A percentile compares a stretch with the other conserved stretches of the same genome.
Evolutionary conservation across 2,329 filamentous ascomycete species (phyloP).

Genomic region (Coleophoma cylindrospora): DNA sequence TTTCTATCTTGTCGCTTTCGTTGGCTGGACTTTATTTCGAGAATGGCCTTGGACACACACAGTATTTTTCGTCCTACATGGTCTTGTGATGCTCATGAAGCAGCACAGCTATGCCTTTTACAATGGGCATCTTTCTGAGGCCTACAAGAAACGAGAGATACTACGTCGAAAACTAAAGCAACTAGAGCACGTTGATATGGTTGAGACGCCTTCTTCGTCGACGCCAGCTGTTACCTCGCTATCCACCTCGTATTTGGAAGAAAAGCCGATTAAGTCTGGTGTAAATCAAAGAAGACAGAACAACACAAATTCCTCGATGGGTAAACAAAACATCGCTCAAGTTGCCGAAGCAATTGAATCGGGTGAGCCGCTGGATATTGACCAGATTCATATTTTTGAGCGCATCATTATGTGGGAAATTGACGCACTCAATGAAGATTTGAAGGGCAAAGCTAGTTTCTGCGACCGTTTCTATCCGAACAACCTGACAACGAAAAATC

Average conservation of each 20-base stretch:
- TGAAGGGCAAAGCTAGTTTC: slow-evolving; percentile 51
- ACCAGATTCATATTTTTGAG: slow-evolving; percentile 60
- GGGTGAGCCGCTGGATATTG: slow-evolving; percentile 50
- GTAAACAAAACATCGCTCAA: slow-evolving; percentile 45
- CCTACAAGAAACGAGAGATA: slow-evolving; percentile 44
- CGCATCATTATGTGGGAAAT: slow-evolving; percentile 59
- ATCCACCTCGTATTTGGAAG: slow-evolving; percentile 39
- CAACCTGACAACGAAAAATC: slow-evolving; percentile 61
- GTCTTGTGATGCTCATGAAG: slow-evolving; percentile 76
- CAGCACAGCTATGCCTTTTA: slow-evolving; percentile 77
- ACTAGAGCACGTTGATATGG: slow-evolving; percentile 47
- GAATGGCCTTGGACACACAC: slow-evolving; percentile 84
- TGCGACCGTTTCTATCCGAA: slow-evolving; percentile 54
- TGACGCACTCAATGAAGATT: slow-evolving; percentile 54
- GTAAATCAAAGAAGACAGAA: slow-evolving; percentile 38
- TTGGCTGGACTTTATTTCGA: slow-evolving; percentile 62
- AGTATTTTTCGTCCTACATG: slow-evolving; percentile 71
- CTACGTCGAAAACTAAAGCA: slow-evolving; percentile 47
- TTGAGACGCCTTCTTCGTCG: slow-evolving; percentile 36
- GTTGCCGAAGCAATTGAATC: slow-evolving; percentile 60
- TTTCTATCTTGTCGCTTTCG: slow-evolving; percentile 53
- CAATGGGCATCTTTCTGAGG: slow-evolving; percentile 65
- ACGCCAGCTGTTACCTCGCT: slow-evolving; percentile 35
- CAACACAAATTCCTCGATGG: slow-evolving; percentile 9
- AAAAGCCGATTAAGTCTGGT: slow-evolving; percentile 34